phyloP scores from a whole-genome alignment of 1,139 yeast species.

The Kurtzmaniella natalensis region DNA sequence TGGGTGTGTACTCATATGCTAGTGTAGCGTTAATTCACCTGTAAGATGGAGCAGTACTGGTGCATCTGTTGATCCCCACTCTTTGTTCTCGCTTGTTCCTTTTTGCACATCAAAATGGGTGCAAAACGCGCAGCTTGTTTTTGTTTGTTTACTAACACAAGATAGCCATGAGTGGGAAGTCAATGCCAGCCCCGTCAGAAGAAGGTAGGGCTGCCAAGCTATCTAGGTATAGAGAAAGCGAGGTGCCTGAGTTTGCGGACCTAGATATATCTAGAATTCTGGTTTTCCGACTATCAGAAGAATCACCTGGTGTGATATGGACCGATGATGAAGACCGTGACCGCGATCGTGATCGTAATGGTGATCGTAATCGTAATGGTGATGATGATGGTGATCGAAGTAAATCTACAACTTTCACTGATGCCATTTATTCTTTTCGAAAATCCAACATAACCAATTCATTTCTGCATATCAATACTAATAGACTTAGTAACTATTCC shows the following conservation, averaged over 20 bases:
- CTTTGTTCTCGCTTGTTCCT: too few relatives aligned
- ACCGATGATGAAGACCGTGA: constrained; percentile 8
- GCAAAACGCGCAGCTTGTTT: constrained; percentile 7
- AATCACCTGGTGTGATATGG: constrained; percentile 4
- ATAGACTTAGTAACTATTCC: too few relatives aligned
- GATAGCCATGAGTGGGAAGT: constrained; percentile 1
- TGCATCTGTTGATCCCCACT: too few relatives aligned
- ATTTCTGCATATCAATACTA: too few relatives aligned
- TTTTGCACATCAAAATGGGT: too few relatives aligned
- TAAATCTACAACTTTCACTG: too few relatives aligned
- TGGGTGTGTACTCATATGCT: too few relatives aligned
- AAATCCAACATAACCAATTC: too few relatives aligned
- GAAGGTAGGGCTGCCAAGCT: constrained; percentile 1
- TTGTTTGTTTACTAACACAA: constrained; percentile 4
- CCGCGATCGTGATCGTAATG: constrained; percentile 12
- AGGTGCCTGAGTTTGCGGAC: not conserved
- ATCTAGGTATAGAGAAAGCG: constrained; percentile 1
- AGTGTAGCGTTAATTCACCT: too few relatives aligned
- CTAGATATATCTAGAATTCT: constrained; percentile 1
- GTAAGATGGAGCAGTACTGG: too few relatives aligned
- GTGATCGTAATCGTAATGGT: constrained; percentile 19
- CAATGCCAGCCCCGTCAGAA: not conserved
- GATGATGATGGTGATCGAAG: constrained; percentile 21
- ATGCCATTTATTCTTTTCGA: too few relatives aligned
- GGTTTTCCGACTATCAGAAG: not conserved